Evolutionary conservation across 2,329 filamentous ascomycete genomes (phyloP).

Genomic region (Coleophoma eucalyptorum): DNA sequence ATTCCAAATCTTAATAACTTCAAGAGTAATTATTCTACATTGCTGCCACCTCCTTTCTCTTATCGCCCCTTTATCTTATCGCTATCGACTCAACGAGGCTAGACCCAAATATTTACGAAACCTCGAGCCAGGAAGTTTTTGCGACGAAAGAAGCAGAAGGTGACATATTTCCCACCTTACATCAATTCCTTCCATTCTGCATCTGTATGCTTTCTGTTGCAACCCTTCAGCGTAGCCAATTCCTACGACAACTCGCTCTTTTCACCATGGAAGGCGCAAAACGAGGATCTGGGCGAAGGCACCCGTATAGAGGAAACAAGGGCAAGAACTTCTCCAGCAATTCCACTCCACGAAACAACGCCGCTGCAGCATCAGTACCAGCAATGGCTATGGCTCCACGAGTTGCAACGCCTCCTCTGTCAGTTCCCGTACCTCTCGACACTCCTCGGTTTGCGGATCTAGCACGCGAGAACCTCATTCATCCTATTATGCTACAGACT

Average conservation of each 20-base stretch:
- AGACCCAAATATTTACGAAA: background rate
- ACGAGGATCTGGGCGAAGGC: constrained; percentile 14
- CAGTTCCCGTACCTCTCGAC: constrained; percentile 35
- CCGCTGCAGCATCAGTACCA: constrained; percentile 26
- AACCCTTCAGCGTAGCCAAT: constrained; percentile 8
- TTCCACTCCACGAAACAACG: constrained; percentile 13
- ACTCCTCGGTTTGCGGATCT: constrained; percentile 44
- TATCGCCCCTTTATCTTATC: too few relatives aligned
- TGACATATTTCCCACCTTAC: background rate
- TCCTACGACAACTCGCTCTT: constrained; percentile 14
- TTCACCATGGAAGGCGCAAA: constrained; percentile 19
- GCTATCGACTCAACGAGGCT: background rate
- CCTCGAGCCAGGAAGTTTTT: background rate
- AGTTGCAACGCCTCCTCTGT: constrained; percentile 31
- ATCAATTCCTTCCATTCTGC: background rate
- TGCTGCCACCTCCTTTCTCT: too few relatives aligned
- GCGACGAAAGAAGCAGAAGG: background rate
- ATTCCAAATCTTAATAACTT: too few relatives aligned
- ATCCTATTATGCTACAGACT: constrained; percentile 45
- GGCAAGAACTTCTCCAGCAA: constrained; percentile 13
- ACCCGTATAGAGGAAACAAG: constrained; percentile 17
- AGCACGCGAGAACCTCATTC: constrained; percentile 35
- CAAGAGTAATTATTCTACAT: too few relatives aligned
- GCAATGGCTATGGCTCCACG: constrained; percentile 3
- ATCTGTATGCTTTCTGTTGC: constrained; percentile 12